These are phyloP conservation scores for Sporothrix brasiliensis DNA, from an alignment of 2,329 filamentous ascomycete genomes.

Conservation along the genomic window DNA sequence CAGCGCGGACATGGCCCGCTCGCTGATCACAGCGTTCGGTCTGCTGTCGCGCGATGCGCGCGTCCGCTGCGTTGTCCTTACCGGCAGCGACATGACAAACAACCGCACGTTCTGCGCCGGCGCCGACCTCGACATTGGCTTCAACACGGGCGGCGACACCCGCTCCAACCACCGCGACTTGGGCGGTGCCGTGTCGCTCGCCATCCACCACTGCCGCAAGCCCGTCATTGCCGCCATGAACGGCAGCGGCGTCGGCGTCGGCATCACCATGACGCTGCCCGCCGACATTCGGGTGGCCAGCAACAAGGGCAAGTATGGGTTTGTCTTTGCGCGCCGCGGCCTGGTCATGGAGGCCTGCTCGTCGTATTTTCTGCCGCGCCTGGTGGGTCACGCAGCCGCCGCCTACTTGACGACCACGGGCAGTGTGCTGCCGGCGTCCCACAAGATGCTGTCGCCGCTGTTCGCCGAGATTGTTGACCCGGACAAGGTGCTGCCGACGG, in stretches of 20 bases:
- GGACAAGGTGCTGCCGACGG: constrained; percentile 64
- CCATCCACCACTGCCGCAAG: constrained; percentile 60
- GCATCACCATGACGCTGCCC: constrained; percentile 64
- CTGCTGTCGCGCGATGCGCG: constrained; percentile 57
- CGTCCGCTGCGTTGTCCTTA: constrained; percentile 59
- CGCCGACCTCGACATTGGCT: constrained; percentile 52
- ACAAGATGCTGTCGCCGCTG: constrained; percentile 59
- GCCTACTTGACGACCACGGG: constrained; percentile 70
- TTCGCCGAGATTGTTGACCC: constrained; percentile 68
- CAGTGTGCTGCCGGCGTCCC: constrained; percentile 56
- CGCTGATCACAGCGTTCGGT: constrained; percentile 59
- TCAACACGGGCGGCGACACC: constrained; percentile 35
- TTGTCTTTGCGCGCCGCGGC: constrained; percentile 72
- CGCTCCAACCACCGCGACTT: constrained; percentile 50
- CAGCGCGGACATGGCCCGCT: constrained; percentile 64
- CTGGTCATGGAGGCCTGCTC: constrained; percentile 72
- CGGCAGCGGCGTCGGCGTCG: constrained; percentile 62
- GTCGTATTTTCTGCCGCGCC: constrained; percentile 70
- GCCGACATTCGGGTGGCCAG: constrained; percentile 58
- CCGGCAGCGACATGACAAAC: constrained; percentile 53
- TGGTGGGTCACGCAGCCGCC: constrained; percentile 67
- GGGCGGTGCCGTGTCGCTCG: constrained; percentile 58
- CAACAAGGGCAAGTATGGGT: constrained; percentile 66
- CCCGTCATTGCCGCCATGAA: constrained; percentile 63
- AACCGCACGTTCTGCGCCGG: constrained; percentile 62